Evolutionary conservation across 2,329 filamentous ascomycete species (phyloP).

Genomic region (Trichoderma sp.): DNA sequence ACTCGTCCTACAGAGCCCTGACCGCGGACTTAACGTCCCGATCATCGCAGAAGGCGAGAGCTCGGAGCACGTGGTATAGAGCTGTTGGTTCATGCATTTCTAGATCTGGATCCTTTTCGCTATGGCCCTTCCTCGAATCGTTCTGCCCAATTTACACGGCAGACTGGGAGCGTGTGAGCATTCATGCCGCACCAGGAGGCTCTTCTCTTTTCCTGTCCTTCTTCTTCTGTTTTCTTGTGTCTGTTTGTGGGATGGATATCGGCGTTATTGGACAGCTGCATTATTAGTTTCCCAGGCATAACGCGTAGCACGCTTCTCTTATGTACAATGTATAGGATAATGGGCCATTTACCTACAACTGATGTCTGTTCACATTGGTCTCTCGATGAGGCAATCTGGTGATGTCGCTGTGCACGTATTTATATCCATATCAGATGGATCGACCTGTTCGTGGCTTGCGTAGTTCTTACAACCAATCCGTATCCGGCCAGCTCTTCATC

Average conservation of each 20-base stretch:
- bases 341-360: neutral
- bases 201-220: neutral
- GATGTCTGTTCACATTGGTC: neutral
- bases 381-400: neutral
- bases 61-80: conserved; percentile 72
- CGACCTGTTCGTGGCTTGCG: neutral
- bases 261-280: conserved; percentile 19
- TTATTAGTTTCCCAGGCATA: conserved; percentile 5
- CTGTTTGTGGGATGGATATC: neutral
- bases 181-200: neutral
- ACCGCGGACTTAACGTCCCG: conserved; percentile 79
- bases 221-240: neutral
- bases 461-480: neutral
- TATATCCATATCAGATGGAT: neutral
- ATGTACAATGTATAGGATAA: conserved; percentile 16
- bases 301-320: conserved; percentile 25
- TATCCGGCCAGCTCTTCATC: neutral
- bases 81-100: neutral
- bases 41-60: conserved; percentile 85
- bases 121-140: neutral
- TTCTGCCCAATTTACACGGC: neutral
- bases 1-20: conserved; percentile 88
- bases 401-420: neutral
- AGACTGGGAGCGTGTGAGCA: neutral
- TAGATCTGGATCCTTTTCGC: conserved; percentile 22